Percentiles rank a stretch among this genome's conserved stretches.
These are phyloP conservation scores for Colletotrichum tanaceti DNA, from an alignment of 2,329 filamentous ascomycete species.

Conservation along the genomic window DNA sequence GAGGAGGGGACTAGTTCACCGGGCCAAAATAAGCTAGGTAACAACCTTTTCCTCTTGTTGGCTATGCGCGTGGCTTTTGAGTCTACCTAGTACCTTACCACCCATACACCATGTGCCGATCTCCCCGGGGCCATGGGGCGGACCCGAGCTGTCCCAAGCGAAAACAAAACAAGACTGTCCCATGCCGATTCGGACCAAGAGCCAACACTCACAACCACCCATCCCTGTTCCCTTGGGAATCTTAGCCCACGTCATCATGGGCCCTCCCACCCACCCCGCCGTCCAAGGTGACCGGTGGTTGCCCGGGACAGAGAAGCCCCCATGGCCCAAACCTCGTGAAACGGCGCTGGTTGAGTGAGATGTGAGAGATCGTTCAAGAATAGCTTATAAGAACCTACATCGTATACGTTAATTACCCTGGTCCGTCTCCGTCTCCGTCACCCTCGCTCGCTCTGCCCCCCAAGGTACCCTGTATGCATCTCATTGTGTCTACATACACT, in stretches of 20 bases:
- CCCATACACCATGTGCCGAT: too few relatives aligned
- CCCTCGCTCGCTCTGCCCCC: conserved; percentile 17
- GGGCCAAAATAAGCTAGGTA: neutral
- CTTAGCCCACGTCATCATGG: conserved; percentile 36
- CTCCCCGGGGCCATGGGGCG: conserved; percentile 23
- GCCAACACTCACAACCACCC: neutral
- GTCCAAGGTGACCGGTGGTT: neutral
- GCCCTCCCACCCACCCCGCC: neutral
- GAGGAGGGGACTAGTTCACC: neutral
- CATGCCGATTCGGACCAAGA: neutral
- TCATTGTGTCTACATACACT: too few relatives aligned
- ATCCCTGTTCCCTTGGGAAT: conserved; percentile 11
- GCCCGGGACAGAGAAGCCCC: neutral
- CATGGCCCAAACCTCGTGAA: neutral
- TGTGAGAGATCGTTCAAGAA: too few relatives aligned
- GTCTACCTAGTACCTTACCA: too few relatives aligned
- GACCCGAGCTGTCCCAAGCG: conserved; percentile 21
- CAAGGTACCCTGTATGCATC: too few relatives aligned
- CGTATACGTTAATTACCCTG: too few relatives aligned
- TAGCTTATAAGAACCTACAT: too few relatives aligned
- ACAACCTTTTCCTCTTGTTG: neutral
- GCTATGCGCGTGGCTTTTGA: conserved; percentile 4
- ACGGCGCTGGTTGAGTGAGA: neutral
- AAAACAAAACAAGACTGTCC: neutral
- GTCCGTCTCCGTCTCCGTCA: neutral